Percentiles rank a stretch among this genome's conserved stretches.
Evolutionary conservation across 177 flowering plant genomes (phyloP).

Genomic region (Telopea speciosissima): DNA sequence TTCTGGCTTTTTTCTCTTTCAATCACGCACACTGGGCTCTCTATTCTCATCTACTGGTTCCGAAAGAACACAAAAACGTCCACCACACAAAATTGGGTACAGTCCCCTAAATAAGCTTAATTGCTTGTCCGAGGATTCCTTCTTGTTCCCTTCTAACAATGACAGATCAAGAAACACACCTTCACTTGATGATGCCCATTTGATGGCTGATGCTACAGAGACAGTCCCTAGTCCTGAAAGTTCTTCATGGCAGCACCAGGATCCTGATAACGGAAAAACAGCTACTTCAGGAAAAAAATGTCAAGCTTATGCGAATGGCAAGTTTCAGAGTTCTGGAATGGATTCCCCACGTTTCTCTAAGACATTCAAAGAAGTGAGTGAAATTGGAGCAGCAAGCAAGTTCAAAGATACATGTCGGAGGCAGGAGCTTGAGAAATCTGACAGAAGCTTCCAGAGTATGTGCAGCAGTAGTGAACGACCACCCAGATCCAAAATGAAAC

Average conservation of each 20-base stretch:
- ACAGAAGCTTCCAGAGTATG: constrained; percentile 18
- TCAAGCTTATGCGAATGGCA: constrained; percentile 16
- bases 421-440: constrained; percentile 24
- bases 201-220: constrained; percentile 32
- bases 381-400: constrained; percentile 14
- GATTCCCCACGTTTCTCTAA: constrained; percentile 14
- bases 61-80: constrained; percentile 29
- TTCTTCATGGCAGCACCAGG: constrained; percentile 22
- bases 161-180: constrained; percentile 30
- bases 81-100: constrained; percentile 23
- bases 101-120: constrained; percentile 27
- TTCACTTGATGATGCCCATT: constrained; percentile 40
- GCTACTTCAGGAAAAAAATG: constrained; percentile 15
- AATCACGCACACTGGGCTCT: constrained; percentile 62
- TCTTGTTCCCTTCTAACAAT: constrained; percentile 32
- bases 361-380: constrained; percentile 17
- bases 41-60: constrained; percentile 52
- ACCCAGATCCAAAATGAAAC: constrained; percentile 24
- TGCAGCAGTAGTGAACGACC: constrained; percentile 27
- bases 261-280: constrained; percentile 10
- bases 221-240: constrained; percentile 31
- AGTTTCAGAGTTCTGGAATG: constrained; percentile 11
- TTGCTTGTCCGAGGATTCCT: constrained; percentile 30
- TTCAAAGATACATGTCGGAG: constrained; percentile 18
- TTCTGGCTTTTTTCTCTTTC: constrained; percentile 56